phyloP scores from a whole-genome alignment of 2,329 filamentous ascomycete genomes.

The Aurifilum marmelostoma region DNA sequence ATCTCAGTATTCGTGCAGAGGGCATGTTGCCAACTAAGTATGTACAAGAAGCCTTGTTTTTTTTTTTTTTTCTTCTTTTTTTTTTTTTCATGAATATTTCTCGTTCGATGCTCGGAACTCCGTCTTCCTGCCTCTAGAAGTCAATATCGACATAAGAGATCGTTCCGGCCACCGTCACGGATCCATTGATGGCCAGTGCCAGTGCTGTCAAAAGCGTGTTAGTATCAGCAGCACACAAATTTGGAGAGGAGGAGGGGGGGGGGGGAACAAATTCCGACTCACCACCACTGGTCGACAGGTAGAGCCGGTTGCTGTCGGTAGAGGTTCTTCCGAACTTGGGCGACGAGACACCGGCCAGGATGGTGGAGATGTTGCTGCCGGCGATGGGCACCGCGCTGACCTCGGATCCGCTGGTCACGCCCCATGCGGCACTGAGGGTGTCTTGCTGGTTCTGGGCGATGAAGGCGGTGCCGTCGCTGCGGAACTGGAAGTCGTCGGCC shows the following conservation, averaged over 20 bases:
- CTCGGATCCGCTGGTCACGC: neutral
- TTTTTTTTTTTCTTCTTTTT: neutral
- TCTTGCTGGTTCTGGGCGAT: conserved; percentile 20
- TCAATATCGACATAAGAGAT: conserved; percentile 19
- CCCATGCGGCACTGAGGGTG: conserved; percentile 10
- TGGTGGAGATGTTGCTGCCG: conserved; percentile 17
- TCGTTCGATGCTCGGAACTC: neutral
- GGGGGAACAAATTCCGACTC: neutral
- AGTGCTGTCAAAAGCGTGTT: neutral
- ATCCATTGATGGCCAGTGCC: conserved; percentile 16
- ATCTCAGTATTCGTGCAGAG: neutral
- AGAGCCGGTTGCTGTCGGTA: conserved; percentile 17
- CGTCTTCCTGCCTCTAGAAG: neutral
- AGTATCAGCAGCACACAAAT: neutral
- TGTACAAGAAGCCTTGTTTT: neutral
- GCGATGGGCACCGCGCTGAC: conserved; percentile 7
- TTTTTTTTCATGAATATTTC: too few relatives aligned
- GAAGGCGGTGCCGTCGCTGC: conserved; percentile 8
- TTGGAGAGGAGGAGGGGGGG: too few relatives aligned
- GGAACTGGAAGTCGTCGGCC: conserved; percentile 23
- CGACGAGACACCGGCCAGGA: conserved; percentile 20
- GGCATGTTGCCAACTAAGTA: neutral
- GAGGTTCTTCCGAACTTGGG: conserved; percentile 21
- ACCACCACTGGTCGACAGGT: conserved; percentile 24
- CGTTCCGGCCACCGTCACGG: conserved; percentile 16